Evolutionary conservation across 2,329 filamentous ascomycete species (phyloP).

Genomic region (Trichophyton schoenleinii): DNA sequence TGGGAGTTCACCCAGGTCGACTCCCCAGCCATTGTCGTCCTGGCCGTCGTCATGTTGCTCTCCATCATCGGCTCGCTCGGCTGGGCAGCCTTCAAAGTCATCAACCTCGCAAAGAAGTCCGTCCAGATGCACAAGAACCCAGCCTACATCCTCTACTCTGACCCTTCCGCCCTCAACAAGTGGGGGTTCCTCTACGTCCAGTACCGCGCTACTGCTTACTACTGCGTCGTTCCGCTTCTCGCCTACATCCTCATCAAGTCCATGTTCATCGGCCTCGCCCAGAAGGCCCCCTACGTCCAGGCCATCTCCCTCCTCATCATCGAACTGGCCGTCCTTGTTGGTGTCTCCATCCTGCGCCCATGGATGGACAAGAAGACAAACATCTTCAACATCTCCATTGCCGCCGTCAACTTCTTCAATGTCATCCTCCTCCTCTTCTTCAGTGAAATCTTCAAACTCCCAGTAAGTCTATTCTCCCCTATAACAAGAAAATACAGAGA

Average conservation of each 20-base stretch:
- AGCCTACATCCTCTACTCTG: constrained; percentile 91
- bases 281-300: constrained; percentile 58
- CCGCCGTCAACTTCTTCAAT: constrained; percentile 80
- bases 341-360: constrained; percentile 65
- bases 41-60: constrained; percentile 80
- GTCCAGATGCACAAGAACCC: constrained; percentile 89
- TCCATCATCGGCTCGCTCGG: constrained; percentile 63
- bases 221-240: constrained; percentile 75
- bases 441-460: constrained; percentile 73
- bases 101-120: constrained; percentile 75
- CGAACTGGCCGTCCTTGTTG: constrained; percentile 66
- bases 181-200: constrained; percentile 98
- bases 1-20: constrained; percentile 87
- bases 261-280: constrained; percentile 74
- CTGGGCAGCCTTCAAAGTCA: constrained; percentile 84
- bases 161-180: constrained; percentile 87
- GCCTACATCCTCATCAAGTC: constrained; percentile 73
- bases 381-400: constrained; percentile 88
- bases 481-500: not conserved
- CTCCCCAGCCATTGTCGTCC: constrained; percentile 71
- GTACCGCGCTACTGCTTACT: constrained; percentile 90
- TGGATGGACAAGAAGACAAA: constrained; percentile 99
- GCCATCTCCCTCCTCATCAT: constrained; percentile 72
- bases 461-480: constrained; percentile 37
- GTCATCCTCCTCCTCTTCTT: constrained; percentile 81